These are phyloP conservation scores for Lathyrus tuberosus DNA, from an alignment of 306 rosid genomes.

Conservation along the genomic window DNA sequence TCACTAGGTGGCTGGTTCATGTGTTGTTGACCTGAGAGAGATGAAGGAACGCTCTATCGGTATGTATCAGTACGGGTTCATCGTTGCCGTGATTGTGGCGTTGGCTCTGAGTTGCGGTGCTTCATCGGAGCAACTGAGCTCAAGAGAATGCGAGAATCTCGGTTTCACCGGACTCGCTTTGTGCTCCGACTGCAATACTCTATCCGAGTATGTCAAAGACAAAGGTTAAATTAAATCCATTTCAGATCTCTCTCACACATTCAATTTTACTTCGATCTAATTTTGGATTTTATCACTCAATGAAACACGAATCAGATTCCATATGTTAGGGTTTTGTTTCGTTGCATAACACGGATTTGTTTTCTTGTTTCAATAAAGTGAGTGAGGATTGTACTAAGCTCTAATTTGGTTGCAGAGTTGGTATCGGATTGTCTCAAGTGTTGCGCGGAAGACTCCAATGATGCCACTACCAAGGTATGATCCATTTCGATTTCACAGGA, in stretches of 20 bases:
- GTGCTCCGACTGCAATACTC: conserved; percentile 85
- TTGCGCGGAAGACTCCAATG: conserved; percentile 83
- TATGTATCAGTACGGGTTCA: neutral
- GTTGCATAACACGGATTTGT: neutral
- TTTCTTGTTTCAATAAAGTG: conserved; percentile 17
- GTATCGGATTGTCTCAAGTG: conserved; percentile 80
- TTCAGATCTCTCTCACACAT: conserved; percentile 13
- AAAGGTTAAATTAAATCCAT: conserved; percentile 58
- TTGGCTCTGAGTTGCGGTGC: conserved; percentile 33
- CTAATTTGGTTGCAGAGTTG: conserved; percentile 61
- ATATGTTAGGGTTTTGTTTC: conserved; percentile 19
- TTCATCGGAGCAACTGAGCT: conserved; percentile 62
- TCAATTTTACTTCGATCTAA: neutral
- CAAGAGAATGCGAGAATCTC: conserved; percentile 88
- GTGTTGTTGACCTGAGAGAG: neutral
- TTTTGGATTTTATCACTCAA: neutral
- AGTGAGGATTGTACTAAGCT: conserved; percentile 12
- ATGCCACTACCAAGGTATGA: conserved; percentile 76
- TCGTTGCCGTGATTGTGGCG: conserved; percentile 27
- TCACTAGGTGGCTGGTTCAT: neutral
- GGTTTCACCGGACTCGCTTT: conserved; percentile 88
- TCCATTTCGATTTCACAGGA: neutral
- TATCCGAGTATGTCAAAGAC: conserved; percentile 92
- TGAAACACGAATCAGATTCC: neutral
- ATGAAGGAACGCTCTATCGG: conserved; percentile 41